Conservation (phyloP, 192 early-diverging fungal genomes). For the Cladochytrium replicatum region DNA sequence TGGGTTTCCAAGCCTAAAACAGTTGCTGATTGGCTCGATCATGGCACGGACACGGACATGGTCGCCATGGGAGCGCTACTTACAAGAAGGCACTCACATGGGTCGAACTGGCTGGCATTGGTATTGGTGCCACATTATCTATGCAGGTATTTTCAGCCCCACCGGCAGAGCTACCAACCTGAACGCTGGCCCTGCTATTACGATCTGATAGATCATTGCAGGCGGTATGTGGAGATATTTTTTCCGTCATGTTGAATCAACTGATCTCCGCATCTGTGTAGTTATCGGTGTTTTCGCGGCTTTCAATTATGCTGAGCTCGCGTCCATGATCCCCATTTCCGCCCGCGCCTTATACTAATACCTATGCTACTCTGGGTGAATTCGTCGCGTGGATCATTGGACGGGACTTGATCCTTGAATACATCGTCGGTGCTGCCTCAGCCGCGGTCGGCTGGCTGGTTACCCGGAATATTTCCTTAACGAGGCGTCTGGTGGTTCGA, state of each 20-base stretch:
- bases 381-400: constrained; percentile 82
- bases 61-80: too few relatives aligned
- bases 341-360: constrained; percentile 81
- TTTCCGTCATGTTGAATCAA: too few relatives aligned
- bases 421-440: constrained; percentile 72
- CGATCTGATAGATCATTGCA: constrained; percentile 70
- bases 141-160: constrained; percentile 73
- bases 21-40: too few relatives aligned
- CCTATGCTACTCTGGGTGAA: constrained; percentile 81
- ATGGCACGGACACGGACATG: too few relatives aligned
- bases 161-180: constrained; percentile 59
- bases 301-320: constrained; percentile 79
- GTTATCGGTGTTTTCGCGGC: constrained; percentile 63
- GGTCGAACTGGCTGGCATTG: constrained; percentile 54
- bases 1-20: too few relatives aligned
- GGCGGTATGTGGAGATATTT: too few relatives aligned
- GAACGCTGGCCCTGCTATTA: constrained; percentile 74
- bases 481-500: constrained; percentile 40
- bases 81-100: constrained; percentile 33
- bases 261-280: too few relatives aligned
- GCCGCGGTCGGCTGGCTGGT: constrained; percentile 71
- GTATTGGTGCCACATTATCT: constrained; percentile 70
- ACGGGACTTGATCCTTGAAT: constrained; percentile 85
- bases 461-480: constrained; percentile 64
- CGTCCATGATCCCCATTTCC: constrained; percentile 75